phyloP scores from a whole-genome alignment of 208 protist genomes.

The Crithidia expoeki region DNA sequence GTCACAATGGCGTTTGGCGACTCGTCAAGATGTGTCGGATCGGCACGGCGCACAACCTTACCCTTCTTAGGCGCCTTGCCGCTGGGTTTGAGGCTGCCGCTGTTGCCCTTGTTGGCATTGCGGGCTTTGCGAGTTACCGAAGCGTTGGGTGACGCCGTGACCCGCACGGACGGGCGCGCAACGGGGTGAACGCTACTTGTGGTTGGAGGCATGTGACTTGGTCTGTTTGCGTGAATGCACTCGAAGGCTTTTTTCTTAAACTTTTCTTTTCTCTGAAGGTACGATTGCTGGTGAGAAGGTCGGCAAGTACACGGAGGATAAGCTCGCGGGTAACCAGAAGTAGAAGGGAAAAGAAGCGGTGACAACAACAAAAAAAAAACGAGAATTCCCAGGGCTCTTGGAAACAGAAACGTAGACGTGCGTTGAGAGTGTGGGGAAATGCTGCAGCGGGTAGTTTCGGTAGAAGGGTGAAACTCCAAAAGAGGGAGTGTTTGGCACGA shows the following conservation, averaged over 20 bases:
- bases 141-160: neutral
- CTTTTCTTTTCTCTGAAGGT: too few species aligned
- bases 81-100: neutral
- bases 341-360: too few species aligned
- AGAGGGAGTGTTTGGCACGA: too few species aligned
- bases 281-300: too few species aligned
- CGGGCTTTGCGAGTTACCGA: conserved; percentile 10
- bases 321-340: too few species aligned
- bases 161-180: neutral
- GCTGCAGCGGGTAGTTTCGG: too few species aligned
- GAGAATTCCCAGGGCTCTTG: too few species aligned
- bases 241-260: neutral
- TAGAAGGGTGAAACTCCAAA: too few species aligned
- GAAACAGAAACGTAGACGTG: too few species aligned
- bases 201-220: neutral
- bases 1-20: neutral
- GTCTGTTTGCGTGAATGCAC: neutral
- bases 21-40: neutral
- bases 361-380: too few species aligned
- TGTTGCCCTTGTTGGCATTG: conserved; percentile 13
- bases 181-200: conserved; percentile 18
- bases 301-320: too few species aligned
- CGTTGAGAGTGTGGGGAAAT: too few species aligned
- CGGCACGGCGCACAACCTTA: conserved; percentile 13
- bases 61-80: conserved; percentile 17